These are phyloP conservation scores for Phytophthora ramorum DNA, from an alignment of 352 stramenopile genomes.

Conservation along the genomic window DNA sequence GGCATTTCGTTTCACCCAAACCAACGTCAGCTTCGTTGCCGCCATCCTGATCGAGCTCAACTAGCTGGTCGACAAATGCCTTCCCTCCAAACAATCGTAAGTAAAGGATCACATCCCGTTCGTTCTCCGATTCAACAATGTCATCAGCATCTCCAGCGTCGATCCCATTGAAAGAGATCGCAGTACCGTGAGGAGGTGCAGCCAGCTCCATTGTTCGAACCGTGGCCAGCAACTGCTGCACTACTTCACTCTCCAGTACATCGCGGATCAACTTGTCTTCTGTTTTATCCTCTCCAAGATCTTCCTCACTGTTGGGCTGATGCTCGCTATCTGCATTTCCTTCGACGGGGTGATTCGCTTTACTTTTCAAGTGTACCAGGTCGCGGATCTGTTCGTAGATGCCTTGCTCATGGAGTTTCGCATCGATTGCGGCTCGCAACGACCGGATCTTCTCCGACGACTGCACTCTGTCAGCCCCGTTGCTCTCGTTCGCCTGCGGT, in stretches of 20 bases:
- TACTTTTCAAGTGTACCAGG: constrained; percentile 53
- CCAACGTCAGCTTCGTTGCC: constrained; percentile 24
- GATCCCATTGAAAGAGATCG: constrained; percentile 11
- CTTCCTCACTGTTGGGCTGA: constrained; percentile 6
- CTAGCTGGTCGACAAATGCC: constrained; percentile 80
- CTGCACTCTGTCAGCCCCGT: not conserved
- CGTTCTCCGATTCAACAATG: constrained; percentile 5
- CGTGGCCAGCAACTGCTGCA: constrained; percentile 68
- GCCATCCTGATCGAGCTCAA: constrained; percentile 26
- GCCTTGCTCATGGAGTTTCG: constrained; percentile 75
- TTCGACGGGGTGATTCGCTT: not conserved
- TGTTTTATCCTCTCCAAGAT: constrained; percentile 3
- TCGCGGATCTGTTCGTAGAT: constrained; percentile 81
- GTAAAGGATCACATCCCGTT: constrained; percentile 48
- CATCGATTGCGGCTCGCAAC: constrained; percentile 71
- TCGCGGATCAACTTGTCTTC: constrained; percentile 53
- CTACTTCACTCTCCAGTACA: constrained; percentile 76
- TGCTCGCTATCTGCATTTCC: not conserved
- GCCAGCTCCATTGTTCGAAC: constrained; percentile 45
- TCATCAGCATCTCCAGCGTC: constrained; percentile 9
- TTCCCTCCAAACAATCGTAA: constrained; percentile 62
- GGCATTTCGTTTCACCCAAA: constrained; percentile 21
- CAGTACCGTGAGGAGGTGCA: not conserved
- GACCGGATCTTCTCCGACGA: constrained; percentile 49
- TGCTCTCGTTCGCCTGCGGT: constrained; percentile 1